These are phyloP conservation scores for Eucalyptus erythrocorys DNA, from an alignment of 345 rosid species.

Conservation along the genomic window DNA sequence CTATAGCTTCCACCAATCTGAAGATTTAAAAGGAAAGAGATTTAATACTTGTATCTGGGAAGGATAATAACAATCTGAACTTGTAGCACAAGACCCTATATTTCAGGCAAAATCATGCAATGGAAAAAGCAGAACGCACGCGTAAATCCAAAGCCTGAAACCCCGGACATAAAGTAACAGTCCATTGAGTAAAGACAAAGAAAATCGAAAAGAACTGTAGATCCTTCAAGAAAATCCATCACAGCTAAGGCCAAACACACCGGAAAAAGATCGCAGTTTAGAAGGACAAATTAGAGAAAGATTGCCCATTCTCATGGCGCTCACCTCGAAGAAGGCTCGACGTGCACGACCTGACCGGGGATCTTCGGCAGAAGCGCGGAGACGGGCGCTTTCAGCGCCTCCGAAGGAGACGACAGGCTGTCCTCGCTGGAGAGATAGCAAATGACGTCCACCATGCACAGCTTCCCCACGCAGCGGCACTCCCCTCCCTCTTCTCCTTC, in stretches of 20 bases:
- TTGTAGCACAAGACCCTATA: neutral
- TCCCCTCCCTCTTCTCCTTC: neutral
- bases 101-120: neutral
- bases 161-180: neutral
- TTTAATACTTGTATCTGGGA: neutral
- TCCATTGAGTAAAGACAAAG: neutral
- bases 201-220: neutral
- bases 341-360: conserved; percentile 36
- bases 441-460: conserved; percentile 83
- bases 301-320: neutral
- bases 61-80: neutral
- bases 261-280: neutral
- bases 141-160: neutral
- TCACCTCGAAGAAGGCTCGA: conserved; percentile 66
- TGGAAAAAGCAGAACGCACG: neutral
- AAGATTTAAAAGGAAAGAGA: neutral
- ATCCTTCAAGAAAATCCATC: neutral
- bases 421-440: conserved; percentile 57
- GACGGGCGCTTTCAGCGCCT: conserved; percentile 47
- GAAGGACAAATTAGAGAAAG: neutral
- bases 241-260: neutral
- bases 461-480: conserved; percentile 75
- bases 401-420: conserved; percentile 31
- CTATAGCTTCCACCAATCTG: conserved; percentile 81
- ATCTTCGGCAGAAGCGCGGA: conserved; percentile 48